Evolutionary conservation across 108 stramenopile species (phyloP).

Genomic region (Fragilaria crotonensis): DNA sequence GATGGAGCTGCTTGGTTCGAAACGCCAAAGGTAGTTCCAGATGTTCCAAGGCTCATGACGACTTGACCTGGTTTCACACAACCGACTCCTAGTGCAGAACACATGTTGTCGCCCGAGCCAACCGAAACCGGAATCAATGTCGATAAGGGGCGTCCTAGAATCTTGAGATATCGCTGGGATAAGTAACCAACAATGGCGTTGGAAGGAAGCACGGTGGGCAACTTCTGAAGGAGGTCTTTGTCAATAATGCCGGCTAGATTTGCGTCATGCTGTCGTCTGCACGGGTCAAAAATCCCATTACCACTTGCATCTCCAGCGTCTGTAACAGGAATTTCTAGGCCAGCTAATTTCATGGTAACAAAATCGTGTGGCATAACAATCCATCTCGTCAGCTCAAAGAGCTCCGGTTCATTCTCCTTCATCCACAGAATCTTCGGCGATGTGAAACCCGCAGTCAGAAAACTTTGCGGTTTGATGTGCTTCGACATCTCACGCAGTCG

Average conservation of each 20-base stretch:
- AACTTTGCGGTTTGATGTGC: not conserved
- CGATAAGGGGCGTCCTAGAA: not conserved
- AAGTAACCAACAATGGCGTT: conserved; percentile 9
- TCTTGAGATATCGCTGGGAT: not conserved
- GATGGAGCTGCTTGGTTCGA: too few species aligned
- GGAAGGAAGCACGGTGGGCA: conserved; percentile 7
- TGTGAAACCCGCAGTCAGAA: conserved; percentile 11
- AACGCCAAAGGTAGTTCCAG: conserved; percentile 20
- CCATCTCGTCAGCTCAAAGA: conserved; percentile 9
- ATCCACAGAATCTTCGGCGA: conserved; percentile 19
- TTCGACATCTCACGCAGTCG: not conserved
- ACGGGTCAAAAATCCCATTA: conserved; percentile 6
- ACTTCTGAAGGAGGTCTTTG: not conserved
- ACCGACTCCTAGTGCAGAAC: conserved; percentile 13
- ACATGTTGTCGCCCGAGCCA: conserved; percentile 23
- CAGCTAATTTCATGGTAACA: conserved; percentile 2
- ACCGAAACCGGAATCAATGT: conserved; percentile 8
- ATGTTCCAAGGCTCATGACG: conserved; percentile 16
- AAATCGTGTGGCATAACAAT: conserved; percentile 18
- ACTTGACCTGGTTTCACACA: conserved; percentile 12
- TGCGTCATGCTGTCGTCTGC: not conserved
- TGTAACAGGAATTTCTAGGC: not conserved
- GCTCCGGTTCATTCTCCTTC: conserved; percentile 16
- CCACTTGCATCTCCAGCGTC: conserved; percentile 24
- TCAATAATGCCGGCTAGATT: not conserved